phyloP scores from a whole-genome alignment of 2,329 filamentous ascomycete genomes.

The Fusarium drepaniforme region DNA sequence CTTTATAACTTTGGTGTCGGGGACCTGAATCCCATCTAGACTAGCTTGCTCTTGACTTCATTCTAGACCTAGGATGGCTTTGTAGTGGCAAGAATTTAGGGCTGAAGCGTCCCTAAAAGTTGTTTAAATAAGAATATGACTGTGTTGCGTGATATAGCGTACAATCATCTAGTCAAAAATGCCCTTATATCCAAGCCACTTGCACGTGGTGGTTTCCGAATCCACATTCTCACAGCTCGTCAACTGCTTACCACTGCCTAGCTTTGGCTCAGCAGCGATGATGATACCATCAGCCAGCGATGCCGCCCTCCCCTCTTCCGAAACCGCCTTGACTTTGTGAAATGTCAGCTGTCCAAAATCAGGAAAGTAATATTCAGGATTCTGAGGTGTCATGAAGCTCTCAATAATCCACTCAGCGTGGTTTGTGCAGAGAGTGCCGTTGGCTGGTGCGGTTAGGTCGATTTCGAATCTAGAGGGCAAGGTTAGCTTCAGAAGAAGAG shows the following conservation, averaged over 20 bases:
- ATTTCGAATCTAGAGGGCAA: background rate
- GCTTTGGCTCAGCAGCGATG: slow-evolving; percentile 1
- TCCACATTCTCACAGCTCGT: slow-evolving; percentile 1
- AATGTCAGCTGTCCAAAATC: slow-evolving; percentile 10
- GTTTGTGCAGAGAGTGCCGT: slow-evolving; percentile 15
- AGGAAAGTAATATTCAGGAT: slow-evolving; percentile 2
- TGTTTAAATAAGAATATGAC: background rate
- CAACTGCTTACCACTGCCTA: background rate
- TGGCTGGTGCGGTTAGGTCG: slow-evolving; percentile 1
- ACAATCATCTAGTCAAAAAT: background rate
- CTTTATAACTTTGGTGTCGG: background rate
- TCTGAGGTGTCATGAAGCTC: slow-evolving; percentile 11
- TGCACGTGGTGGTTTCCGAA: slow-evolving; percentile 10
- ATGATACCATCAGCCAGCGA: slow-evolving; percentile 4
- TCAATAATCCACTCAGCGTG: slow-evolving; percentile 18
- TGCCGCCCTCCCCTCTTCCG: background rate
- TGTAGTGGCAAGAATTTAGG: background rate
- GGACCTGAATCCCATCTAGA: background rate
- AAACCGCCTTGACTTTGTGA: slow-evolving; percentile 13
- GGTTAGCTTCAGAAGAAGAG: background rate
- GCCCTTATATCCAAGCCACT: slow-evolving; percentile 16
- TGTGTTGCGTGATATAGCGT: background rate
- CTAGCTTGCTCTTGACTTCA: background rate
- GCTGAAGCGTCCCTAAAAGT: background rate
- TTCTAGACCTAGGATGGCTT: background rate